A percentile compares a stretch with the other conserved stretches of the same genome.
Conservation (phyloP, 495 filamentous ascomycete species). For the Hypoxylon rickii region DNA sequence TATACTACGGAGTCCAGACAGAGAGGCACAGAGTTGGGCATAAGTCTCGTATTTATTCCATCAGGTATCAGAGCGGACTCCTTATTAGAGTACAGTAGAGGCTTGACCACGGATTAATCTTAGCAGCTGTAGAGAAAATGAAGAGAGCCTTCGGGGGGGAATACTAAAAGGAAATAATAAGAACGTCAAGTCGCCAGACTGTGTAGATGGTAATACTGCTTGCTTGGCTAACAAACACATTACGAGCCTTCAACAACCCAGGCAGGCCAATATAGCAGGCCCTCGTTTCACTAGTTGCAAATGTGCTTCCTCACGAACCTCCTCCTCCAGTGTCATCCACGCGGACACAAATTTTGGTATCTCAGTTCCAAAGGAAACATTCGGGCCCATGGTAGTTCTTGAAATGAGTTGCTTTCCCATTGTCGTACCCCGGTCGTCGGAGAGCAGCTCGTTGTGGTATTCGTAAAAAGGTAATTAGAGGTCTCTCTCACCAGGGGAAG, state of each 20-base stretch:
- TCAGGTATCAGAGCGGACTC: slow-evolving; percentile 54
- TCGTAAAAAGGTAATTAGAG: slow-evolving; percentile 29
- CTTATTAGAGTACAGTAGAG: slow-evolving; percentile 46
- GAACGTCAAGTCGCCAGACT: slow-evolving; percentile 40
- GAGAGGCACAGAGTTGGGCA: slow-evolving; percentile 18
- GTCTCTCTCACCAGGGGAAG: slow-evolving; percentile 22
- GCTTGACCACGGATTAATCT: slow-evolving; percentile 45
- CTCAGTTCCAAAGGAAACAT: slow-evolving; percentile 21
- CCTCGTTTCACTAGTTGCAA: slow-evolving; percentile 29
- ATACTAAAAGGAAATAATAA: slow-evolving; percentile 46
- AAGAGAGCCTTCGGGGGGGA: slow-evolving; percentile 36
- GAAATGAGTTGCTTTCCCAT: slow-evolving; percentile 16
- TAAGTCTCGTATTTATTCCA: slow-evolving; percentile 48
- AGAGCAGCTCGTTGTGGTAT: slow-evolving; percentile 24
- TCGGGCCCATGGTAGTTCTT: slow-evolving; percentile 25
- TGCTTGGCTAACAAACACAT: slow-evolving; percentile 40
- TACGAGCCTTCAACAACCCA: slow-evolving; percentile 25
- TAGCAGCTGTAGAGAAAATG: slow-evolving; percentile 38
- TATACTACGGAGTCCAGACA: background rate
- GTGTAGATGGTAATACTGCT: slow-evolving; percentile 38
- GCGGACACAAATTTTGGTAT: slow-evolving; percentile 29
- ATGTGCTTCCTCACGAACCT: slow-evolving; percentile 24
- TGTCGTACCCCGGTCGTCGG: slow-evolving; percentile 12
- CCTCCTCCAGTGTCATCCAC: slow-evolving; percentile 19
- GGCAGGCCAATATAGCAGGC: slow-evolving; percentile 24